Base-by-base conservation (phyloP, 331 rosid genomes). In the Phaseolus coccineus region DNA sequence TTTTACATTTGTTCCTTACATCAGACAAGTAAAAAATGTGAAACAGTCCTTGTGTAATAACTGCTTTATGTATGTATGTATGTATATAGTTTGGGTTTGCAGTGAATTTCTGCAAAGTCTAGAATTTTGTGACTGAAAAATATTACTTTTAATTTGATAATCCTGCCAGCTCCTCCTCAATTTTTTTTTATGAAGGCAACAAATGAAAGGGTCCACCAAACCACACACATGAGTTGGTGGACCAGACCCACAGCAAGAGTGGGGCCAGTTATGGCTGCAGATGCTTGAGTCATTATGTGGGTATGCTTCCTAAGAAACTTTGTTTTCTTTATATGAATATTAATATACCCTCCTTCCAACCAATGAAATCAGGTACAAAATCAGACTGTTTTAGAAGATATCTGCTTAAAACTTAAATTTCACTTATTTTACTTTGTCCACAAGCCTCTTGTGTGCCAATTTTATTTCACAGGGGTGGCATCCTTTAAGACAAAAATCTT, bases 191-290 rank as follows among this genome's bases (percentile, higher is more conserved):
- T 22, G 71, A 31, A 64, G 80, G 84, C 73, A 78, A 68, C 64
- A 73, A 78, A 84, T 67, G 78, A 82, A 63, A 22, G 74, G 91
- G 79, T 83, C 93, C 85, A 89, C 81, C 56, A 77, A 69, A 72
- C 87, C 87, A 64, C 79, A 87, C 39, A 82, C 73, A 81, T 79
- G 85, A 79, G 87, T 48, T 74, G 81, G 93, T 85, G 88, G 97
- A 85, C 92, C 92, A 82, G 82, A 69, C 80, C 53, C 81, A 88
- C 87, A 85, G 91, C 73, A 77, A 81, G 74, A 50, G 88, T 91
- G 88, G 91, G 91, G 0, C 84, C 91, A 69, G 35, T 37, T 58
- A 28, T 65, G 85, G 79, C 83, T 84, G 80, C 87, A 79, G 84
- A 90, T 86, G 93, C 86, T 81, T 86, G 56, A 77, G 44, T 87